These are phyloP conservation scores for Detonula confervacea DNA, from an alignment of 352 stramenopile genomes.

Conservation along the genomic window DNA sequence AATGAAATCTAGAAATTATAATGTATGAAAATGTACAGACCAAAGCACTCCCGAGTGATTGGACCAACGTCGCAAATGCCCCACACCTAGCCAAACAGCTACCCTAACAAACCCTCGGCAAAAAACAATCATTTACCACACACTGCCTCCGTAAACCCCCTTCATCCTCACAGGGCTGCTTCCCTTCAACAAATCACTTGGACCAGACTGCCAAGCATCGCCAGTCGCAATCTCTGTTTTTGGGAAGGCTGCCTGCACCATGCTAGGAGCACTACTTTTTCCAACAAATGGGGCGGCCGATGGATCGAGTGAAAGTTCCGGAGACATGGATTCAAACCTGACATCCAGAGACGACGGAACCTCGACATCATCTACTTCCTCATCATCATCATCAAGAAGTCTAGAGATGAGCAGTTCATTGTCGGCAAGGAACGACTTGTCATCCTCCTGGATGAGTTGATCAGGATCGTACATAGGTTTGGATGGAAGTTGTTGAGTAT, in stretches of 20 bases:
- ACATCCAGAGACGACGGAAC: slow-evolving; percentile 13
- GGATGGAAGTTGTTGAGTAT: neutral
- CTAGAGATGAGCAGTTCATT: slow-evolving; percentile 54
- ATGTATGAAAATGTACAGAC: too few species aligned
- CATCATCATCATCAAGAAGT: slow-evolving; percentile 60
- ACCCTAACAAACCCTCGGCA: neutral
- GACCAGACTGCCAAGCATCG: slow-evolving; percentile 23
- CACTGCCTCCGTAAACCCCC: slow-evolving; percentile 53
- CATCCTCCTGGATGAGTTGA: too few species aligned
- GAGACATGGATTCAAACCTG: slow-evolving; percentile 7
- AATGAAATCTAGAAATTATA: too few species aligned
- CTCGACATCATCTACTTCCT: slow-evolving; percentile 1
- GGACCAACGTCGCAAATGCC: neutral
- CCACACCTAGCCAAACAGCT: too few species aligned
- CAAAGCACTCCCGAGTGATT: neutral
- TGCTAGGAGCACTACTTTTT: neutral
- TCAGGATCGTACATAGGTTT: too few species aligned
- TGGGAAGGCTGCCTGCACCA: slow-evolving; percentile 2
- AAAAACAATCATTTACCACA: slow-evolving; percentile 36
- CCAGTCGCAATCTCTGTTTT: slow-evolving; percentile 17
- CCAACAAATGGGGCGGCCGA: slow-evolving; percentile 50
- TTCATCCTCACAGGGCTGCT: slow-evolving; percentile 25
- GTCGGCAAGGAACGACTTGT: slow-evolving; percentile 30
- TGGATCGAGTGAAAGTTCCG: slow-evolving; percentile 47
- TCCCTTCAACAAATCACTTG: slow-evolving; percentile 16